Percentiles rank a stretch among this genome's conserved stretches.
Conservation (phyloP, 371 early-diverging fungal species). For the Massospora cicadina region DNA sequence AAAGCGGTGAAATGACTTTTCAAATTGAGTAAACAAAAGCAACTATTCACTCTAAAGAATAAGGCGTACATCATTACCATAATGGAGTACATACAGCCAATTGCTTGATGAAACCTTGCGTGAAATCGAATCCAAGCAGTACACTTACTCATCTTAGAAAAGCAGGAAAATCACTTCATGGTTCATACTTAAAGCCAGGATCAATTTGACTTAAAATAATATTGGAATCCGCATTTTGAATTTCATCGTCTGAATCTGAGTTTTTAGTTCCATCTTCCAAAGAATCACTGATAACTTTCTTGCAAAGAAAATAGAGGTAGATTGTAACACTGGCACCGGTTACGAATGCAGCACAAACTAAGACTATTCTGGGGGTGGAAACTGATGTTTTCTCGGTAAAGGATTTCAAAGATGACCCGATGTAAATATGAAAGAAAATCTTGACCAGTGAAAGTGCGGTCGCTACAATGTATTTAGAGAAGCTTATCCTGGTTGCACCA, state of each 20-base stretch:
- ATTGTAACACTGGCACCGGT: conserved; percentile 2
- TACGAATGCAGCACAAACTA: neutral
- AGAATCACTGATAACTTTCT: conserved; percentile 3
- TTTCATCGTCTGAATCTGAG: conserved; percentile 6
- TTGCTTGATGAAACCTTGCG: too few relatives aligned
- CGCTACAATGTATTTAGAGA: conserved; percentile 30
- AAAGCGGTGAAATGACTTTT: too few relatives aligned
- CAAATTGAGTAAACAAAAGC: too few relatives aligned
- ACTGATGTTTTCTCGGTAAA: neutral
- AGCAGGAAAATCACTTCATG: too few relatives aligned
- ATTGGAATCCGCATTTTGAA: neutral
- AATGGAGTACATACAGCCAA: too few relatives aligned
- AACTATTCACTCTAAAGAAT: too few relatives aligned
- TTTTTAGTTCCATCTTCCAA: conserved; percentile 6
- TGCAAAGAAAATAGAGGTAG: conserved; percentile 8
- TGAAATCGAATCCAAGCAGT: too few relatives aligned
- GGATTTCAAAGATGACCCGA: conserved; percentile 30
- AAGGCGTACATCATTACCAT: too few relatives aligned
- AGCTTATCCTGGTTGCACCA: conserved; percentile 33
- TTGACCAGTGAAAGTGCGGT: conserved; percentile 45
- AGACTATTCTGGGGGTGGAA: conserved; percentile 3
- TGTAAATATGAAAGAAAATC: conserved; percentile 43
- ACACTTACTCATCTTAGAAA: too few relatives aligned
- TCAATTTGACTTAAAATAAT: neutral
- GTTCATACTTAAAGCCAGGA: neutral